These are phyloP conservation scores for Cryphonectria naterciae DNA, from an alignment of 2,329 filamentous ascomycete genomes.

Conservation along the genomic window DNA sequence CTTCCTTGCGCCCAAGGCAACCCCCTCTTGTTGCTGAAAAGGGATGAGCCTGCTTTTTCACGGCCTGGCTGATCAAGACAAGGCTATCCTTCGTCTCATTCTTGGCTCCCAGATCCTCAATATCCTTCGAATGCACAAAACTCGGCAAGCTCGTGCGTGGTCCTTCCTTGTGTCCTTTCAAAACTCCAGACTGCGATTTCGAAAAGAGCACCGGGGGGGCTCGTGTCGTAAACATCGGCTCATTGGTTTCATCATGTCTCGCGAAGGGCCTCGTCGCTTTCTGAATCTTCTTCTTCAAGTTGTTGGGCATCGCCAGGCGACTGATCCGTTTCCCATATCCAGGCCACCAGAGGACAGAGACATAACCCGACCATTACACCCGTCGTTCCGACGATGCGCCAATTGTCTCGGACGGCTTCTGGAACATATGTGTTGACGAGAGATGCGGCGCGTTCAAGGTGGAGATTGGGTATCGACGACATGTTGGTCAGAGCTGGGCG, in stretches of 20 bases:
- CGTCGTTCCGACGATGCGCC: conserved; percentile 22
- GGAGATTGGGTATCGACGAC: conserved; percentile 3
- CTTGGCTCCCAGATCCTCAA: not conserved
- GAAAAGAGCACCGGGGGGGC: not conserved
- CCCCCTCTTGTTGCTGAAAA: not conserved
- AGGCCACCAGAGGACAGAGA: conserved; percentile 29
- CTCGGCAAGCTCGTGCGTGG: not conserved
- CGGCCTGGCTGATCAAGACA: not conserved
- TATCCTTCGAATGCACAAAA: not conserved
- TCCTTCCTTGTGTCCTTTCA: not conserved
- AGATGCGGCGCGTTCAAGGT: conserved; percentile 19
- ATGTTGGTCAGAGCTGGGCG: not conserved
- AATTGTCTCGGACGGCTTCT: conserved; percentile 21
- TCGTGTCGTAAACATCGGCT: not conserved
- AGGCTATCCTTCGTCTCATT: not conserved
- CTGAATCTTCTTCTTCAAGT: not conserved
- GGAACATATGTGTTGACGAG: conserved; percentile 21
- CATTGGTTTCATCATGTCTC: not conserved
- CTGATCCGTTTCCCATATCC: conserved; percentile 40
- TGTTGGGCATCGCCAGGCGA: not conserved
- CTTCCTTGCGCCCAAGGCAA: not conserved
- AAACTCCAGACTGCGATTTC: not conserved
- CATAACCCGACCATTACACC: conserved; percentile 23
- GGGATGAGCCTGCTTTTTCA: not conserved
- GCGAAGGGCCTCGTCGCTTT: not conserved